Evolutionary conservation across 805 yeast genomes (phyloP).

Genomic region (Kuraishia floccosa): DNA sequence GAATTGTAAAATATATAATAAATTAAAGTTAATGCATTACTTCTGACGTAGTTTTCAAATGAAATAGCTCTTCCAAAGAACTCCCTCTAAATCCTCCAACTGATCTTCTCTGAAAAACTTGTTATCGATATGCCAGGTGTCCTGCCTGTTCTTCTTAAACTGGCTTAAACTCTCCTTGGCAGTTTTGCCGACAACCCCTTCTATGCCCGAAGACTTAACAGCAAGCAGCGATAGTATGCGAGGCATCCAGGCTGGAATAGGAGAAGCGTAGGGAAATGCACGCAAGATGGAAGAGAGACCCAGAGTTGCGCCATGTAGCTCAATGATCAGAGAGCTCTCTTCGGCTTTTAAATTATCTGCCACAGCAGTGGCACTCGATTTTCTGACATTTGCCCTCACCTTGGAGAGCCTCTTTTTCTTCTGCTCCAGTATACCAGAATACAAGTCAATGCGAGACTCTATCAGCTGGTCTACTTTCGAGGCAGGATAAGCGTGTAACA

Average conservation of each 20-base stretch:
- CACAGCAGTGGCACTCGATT: conserved; percentile 17
- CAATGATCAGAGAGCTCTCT: too few relatives aligned
- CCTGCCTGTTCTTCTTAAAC: conserved; percentile 87
- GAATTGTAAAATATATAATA: neutral
- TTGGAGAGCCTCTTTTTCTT: conserved; percentile 9
- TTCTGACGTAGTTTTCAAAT: too few relatives aligned
- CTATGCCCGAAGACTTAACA: conserved; percentile 55
- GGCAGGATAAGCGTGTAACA: conserved; percentile 55
- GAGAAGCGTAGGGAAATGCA: conserved; percentile 85
- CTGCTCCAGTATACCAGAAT: conserved; percentile 30
- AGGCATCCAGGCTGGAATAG: conserved; percentile 90
- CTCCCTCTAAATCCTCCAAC: conserved; percentile 88
- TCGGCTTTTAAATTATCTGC: conserved; percentile 31
- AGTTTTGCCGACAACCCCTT: conserved; percentile 72
- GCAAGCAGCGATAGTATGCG: conserved; percentile 58
- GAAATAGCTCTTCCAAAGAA: conserved; percentile 84
- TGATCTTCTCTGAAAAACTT: conserved; percentile 65
- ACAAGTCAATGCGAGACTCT: conserved; percentile 25
- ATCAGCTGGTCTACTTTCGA: conserved; percentile 32
- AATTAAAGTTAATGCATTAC: neutral
- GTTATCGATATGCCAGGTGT: conserved; percentile 91
- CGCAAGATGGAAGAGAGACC: conserved; percentile 83
- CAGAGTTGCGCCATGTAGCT: conserved; percentile 75
- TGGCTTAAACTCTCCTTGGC: conserved; percentile 74
- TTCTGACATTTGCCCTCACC: conserved; percentile 10